phyloP scores from a whole-genome alignment of 176 grass and related monocot species.

The Tuctoria greenei region DNA sequence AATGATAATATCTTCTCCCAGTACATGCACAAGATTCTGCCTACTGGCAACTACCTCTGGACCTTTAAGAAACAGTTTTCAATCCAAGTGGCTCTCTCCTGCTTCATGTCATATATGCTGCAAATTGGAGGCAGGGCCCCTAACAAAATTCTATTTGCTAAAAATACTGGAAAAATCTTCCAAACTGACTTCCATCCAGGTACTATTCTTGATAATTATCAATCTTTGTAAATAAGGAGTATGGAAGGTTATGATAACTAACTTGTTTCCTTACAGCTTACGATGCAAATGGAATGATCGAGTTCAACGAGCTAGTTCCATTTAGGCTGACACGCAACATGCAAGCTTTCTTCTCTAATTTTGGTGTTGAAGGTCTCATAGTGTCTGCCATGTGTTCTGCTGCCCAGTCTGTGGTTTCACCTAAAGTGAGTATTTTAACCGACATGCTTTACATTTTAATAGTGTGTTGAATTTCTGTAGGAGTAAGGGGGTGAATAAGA shows the following conservation, averaged over 20 bases:
- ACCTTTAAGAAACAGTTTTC: slow-evolving; percentile 99
- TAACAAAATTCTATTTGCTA: slow-evolving; percentile 97
- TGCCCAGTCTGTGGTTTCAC: slow-evolving; percentile 90
- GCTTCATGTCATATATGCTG: slow-evolving; percentile 97
- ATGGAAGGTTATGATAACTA: slow-evolving; percentile 14
- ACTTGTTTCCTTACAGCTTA: slow-evolving; percentile 68
- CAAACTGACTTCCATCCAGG: slow-evolving; percentile 99
- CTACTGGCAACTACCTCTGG: slow-evolving; percentile 92
- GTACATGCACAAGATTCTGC: slow-evolving; percentile 98
- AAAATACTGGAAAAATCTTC: slow-evolving; percentile 98
- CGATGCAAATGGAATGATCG: slow-evolving; percentile 93
- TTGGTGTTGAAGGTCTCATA: slow-evolving; percentile 92
- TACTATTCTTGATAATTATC: slow-evolving; percentile 22
- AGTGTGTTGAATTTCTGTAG: not conserved
- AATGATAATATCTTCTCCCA: slow-evolving; percentile 95
- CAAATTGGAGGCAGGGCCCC: slow-evolving; percentile 97
- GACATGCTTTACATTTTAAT: slow-evolving; percentile 12
- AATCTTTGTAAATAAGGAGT: slow-evolving; percentile 4
- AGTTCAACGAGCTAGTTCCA: slow-evolving; percentile 95
- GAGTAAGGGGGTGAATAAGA: slow-evolving; percentile 9
- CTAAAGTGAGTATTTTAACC: slow-evolving; percentile 61
- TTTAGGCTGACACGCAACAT: slow-evolving; percentile 96
- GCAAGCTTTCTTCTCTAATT: slow-evolving; percentile 98
- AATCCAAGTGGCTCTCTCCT: slow-evolving; percentile 89
- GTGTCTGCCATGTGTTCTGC: slow-evolving; percentile 96